Base-by-base conservation (phyloP, 257 asterid species). In the Fraxinus excelsior region DNA sequence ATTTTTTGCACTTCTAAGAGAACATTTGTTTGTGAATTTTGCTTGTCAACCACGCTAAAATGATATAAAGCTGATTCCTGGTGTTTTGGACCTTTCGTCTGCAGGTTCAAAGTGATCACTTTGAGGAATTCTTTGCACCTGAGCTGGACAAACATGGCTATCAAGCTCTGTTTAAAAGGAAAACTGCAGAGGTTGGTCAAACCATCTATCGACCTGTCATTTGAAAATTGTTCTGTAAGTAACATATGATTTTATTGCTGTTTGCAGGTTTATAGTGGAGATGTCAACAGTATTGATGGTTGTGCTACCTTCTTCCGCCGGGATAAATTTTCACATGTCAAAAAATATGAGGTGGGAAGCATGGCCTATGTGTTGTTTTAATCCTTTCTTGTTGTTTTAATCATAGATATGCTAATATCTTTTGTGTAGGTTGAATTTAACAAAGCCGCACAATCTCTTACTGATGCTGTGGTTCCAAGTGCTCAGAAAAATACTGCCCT, bases 281-380 rank as follows among this genome's bases (percentile, higher is more conserved):
- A 83, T 70, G 81, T 79, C 67, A 84, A 84, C 76, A 86, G 49
- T 37, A 71, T 88, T 83, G 98, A 96, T 85, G 98, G 99, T 70
- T 96, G 98, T 85, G 99, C 99, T 83, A 96, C 99, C 60, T 96
- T 96, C 82, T 96, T 93, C 83, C 97, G 99, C 23, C 94, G 98
- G 72, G 99, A 96, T 82, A 90, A 94, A 88, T 96, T 96, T 84
- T 84, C 97, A 60, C 96, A 89, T 82, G 96, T 96, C 64, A 93
- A 96, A 85, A 96, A 96, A 85, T 96, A 96, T 75, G 99, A 93
- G 99, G 99, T 93, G 74, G 40, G 66, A 65, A 72, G 77, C 73
- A 29, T 34, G 38, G 13, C 46, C 5, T 12, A 6, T 62, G 6
- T 62, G 80, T 70, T 75, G 78, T 70, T 25, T 29, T 44, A 40